Conservation (phyloP, 2,329 filamentous ascomycete genomes). For the Tolypocladium capitatum region DNA sequence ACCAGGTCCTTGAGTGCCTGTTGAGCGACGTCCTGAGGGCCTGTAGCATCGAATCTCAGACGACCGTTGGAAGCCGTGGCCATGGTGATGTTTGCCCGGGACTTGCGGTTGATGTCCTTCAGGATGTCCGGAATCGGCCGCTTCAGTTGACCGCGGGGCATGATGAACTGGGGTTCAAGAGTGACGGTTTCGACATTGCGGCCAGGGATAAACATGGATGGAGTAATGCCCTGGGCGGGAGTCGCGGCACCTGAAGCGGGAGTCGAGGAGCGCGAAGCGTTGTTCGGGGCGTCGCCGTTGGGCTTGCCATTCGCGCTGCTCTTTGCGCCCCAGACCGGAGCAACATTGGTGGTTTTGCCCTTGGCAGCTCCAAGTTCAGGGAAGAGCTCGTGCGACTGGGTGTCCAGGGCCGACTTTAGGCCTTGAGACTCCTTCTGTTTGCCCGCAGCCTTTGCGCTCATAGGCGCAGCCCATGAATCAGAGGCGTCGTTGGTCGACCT, state of each 20-base stretch:
- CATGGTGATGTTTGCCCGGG: slow-evolving; percentile 74
- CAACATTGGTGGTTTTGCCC: slow-evolving; percentile 52
- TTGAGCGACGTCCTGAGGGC: slow-evolving; percentile 70
- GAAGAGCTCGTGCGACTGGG: slow-evolving; percentile 81
- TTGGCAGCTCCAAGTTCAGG: slow-evolving; percentile 68
- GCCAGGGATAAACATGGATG: slow-evolving; percentile 62
- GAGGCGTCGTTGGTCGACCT: slow-evolving; percentile 33
- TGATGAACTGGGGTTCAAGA: slow-evolving; percentile 62
- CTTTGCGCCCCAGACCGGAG: slow-evolving; percentile 68
- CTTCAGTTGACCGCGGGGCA: slow-evolving; percentile 65
- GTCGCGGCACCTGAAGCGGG: slow-evolving; percentile 46
- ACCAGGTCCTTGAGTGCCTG: slow-evolving; percentile 84
- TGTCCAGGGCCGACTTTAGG: slow-evolving; percentile 48
- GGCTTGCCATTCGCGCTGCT: slow-evolving; percentile 36
- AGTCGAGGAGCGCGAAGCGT: slow-evolving; percentile 46
- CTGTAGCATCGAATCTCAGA: slow-evolving; percentile 72
- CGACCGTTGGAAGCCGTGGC: slow-evolving; percentile 57
- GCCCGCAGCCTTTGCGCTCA: slow-evolving; percentile 50
- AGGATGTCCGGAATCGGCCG: slow-evolving; percentile 75
- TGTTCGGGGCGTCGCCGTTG: slow-evolving; percentile 43
- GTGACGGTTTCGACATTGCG: slow-evolving; percentile 66
- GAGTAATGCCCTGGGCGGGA: slow-evolving; percentile 18
- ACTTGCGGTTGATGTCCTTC: slow-evolving; percentile 85
- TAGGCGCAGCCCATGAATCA: slow-evolving; percentile 32
- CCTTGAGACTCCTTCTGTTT: slow-evolving; percentile 50